Percentiles rank a stretch among this genome's conserved stretches.
Conservation (phyloP, 441 rosid genomes). For the Erysimum pusillum region DNA sequence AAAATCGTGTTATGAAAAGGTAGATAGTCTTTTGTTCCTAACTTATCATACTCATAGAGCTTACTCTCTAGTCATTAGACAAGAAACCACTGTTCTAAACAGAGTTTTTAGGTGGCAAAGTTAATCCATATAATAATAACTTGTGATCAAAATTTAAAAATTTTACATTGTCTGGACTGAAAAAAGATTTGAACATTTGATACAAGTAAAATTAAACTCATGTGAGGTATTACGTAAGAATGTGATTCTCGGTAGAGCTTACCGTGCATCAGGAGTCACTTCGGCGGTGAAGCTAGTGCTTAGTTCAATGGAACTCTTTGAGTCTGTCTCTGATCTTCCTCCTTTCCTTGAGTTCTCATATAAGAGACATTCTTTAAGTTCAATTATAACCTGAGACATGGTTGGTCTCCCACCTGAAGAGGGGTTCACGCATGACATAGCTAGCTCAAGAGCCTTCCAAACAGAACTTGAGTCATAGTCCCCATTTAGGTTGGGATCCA, state of each 20-base stretch:
- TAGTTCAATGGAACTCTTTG: not conserved
- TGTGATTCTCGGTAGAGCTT: not conserved
- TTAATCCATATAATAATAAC: not conserved
- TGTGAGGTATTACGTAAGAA: too few species aligned
- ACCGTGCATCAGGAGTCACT: constrained; percentile 27
- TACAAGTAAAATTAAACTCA: too few species aligned
- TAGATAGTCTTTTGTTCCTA: too few species aligned
- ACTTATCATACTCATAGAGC: too few species aligned
- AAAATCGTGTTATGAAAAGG: too few species aligned
- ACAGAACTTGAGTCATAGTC: constrained; percentile 3
- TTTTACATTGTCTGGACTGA: too few species aligned
- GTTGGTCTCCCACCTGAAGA: not conserved
- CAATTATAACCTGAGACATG: constrained; percentile 9
- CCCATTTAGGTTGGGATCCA: not conserved
- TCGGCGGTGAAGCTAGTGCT: constrained; percentile 7
- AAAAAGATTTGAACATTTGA: too few species aligned
- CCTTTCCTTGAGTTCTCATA: constrained; percentile 6
- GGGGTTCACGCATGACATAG: constrained; percentile 16
- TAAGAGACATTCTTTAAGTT: constrained; percentile 1
- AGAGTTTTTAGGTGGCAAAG: not conserved
- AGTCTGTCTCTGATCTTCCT: not conserved
- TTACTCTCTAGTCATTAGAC: not conserved
- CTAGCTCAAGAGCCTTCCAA: constrained; percentile 31
- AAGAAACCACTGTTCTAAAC: not conserved
- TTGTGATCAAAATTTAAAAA: too few species aligned